Evolutionary conservation across 2,329 filamentous ascomycete species (phyloP), one percentile per base, ranked within the genome.

Genomic region (Aspergillus unguis): DNA sequence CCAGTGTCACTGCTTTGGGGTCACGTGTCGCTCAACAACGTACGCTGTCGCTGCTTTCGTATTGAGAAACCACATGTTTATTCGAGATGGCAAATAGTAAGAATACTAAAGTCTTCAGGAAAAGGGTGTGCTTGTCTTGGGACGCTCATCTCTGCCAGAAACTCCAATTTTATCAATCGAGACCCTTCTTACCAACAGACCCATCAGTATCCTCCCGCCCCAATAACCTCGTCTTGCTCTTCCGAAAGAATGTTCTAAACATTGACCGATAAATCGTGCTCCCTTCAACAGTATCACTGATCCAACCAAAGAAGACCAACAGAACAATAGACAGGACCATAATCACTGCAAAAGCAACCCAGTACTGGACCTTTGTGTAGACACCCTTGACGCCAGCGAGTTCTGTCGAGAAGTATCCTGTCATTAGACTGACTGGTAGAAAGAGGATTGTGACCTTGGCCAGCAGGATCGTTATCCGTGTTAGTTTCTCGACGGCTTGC

Each of bases 401-500:
- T 65, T 88, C 80, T 1, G 85, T 79, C 5, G 83, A 85, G 67
- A 90, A 91, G 69, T 90, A 91, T 31, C 77, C 83, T 3, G 86
- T 89, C 82, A 90, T 85, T 44, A 90, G 78, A 59, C 81, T 86
- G 55, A 90, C 85, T 0, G 87, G 87, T 50, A 90, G 77, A 71
- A 91, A 91, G 47, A 90, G 75, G 37, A 90, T 87, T 9, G 85
- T 88, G 5, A 87, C 82, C 66, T 91, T 90, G 43, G 86, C 86
- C 8, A 91, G 76, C 4, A 91, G 73, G 4, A 89, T 83, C 3
- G 87, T 88, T 57, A 86, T 85, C 52, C 86, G 77, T 0, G 86
- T 90, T 23, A 91, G 77, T 23, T 85, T 80, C 54, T 88, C 86
- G 8, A 89, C 87, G 3, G 84, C 82, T 58, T 84, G 81, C 0